Evolutionary conservation across 2,329 filamentous ascomycete species (phyloP).

Genomic region (Botryotinia globosa): DNA sequence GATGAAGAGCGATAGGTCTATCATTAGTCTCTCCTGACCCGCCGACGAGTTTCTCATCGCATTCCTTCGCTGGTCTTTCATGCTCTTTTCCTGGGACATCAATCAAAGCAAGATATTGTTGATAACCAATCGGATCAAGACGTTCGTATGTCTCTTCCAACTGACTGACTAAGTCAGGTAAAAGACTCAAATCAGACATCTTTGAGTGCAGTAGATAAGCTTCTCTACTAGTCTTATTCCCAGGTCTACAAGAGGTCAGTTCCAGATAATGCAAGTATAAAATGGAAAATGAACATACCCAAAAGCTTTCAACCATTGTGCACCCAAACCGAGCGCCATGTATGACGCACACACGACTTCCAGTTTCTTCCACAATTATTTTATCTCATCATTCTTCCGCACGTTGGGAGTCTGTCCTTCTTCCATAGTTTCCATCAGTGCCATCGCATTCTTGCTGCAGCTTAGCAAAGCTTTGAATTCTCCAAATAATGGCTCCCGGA

Average conservation of each 20-base stretch:
- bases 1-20: not conserved
- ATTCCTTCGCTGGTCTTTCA: not conserved
- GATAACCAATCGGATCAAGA: not conserved
- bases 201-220: not conserved
- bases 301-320: not conserved
- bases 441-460: not conserved
- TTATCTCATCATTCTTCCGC: not conserved
- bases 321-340: accelerated
- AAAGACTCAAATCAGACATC: not conserved
- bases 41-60: not conserved
- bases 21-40: not conserved
- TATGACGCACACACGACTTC: accelerated
- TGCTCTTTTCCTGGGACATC: not conserved
- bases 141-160: not conserved
- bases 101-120: not conserved
- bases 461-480: not conserved
- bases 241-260: not conserved
- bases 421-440: not conserved
- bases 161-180: not conserved
- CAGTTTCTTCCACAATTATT: not conserved
- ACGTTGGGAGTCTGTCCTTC: not conserved
- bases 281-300: not conserved
- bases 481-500: not conserved
- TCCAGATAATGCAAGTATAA: not conserved
- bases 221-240: not conserved